Evolutionary conservation across 768 basidiomycete genomes (phyloP), one percentile per base, ranked within the genome.

Genomic region (Pleurotus salmoneostramineus): DNA sequence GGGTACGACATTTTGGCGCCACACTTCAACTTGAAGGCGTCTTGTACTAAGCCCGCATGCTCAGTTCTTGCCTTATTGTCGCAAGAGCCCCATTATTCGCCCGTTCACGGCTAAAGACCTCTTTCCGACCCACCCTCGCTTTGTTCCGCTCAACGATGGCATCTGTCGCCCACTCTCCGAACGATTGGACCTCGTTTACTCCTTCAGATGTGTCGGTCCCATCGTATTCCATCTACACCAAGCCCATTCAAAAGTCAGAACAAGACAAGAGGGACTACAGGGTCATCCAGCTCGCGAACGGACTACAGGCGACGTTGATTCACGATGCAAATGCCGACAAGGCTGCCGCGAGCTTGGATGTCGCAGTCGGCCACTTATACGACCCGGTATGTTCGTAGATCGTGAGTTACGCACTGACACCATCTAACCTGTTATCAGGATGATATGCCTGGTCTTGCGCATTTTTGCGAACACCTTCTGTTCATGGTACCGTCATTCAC

Each of bases 391-490:
- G 88, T 77, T 33, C 17, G 42, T 27, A 54, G 31, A 33, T n/a
- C 1, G 14, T 6, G n/a, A 42, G 48, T 21, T 35, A 45, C 52
- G 14, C 8, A 42, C 15, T 61, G 32, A 42, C 11, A 17, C 44
- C 36, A 42, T 36, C 45, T n/a, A n/a, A 27, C 48, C 5, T 15
- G 6, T 6, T 1, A 17, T 46, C 8, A 91, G 85, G 85, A 82
- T 68, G 93, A 96, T 67, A 89, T 95, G 82, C 94, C 91, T 7
- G 94, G 94, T 77, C 79, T 95, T 45, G 94, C 94, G 49, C 93
- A 96, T 71, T 95, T 95, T 68, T 95, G 95, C 73, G 96, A 99
- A 69, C 96, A 99, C 71, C 69, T 99, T 50, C 72, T 97, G 60
- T 99, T 99, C 73, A 93, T 99, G 87, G 95, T 94, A 64, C 60